Base-by-base conservation (phyloP, 495 filamentous ascomycete genomes). In the Cairneyella variabilis region DNA sequence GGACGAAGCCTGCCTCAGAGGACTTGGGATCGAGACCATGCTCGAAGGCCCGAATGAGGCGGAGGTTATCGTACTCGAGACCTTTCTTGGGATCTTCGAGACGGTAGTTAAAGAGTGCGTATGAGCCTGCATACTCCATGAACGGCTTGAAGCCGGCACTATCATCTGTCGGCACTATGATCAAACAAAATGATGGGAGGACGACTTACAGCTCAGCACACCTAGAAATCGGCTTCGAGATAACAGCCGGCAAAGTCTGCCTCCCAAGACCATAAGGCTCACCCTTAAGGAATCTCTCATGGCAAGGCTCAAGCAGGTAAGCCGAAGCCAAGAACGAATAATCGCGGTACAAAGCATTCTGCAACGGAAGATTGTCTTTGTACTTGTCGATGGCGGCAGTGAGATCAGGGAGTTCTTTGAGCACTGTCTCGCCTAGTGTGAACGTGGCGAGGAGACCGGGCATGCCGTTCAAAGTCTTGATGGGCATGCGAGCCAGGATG, bases 221-320 rank as follows among this genome's bases (percentile, higher is more conserved):
- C 46, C 77, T 80, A 30, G 83, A 84, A 60, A 96, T 86, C 5
- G 90, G 90, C 41, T 82, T 66, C 22, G 88, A 83, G 53, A 96
- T 76, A 57, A 74, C 71, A 32, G 75, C 76, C 6, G 90, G 90
- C 60, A 96, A 69, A 14, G 81, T 66, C 28, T 86, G 75, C 7
- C 90, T 73, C 9, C 78, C 90, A 26, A 96, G 71, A 0, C 90
- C 90, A 64, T 95, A 96, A 1, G 72, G 71, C 56, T 83, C 76
- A 0, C 82, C 85, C 16, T 77, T 76, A 48, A 84, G 66, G 60
- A 79, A 83, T 59, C 85, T 76, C 72, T 85, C 73, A 70, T 91
- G 90, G 68, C 91, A 96, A n/a, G 91, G 91, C 72, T 96, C 91
- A n/a, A 96, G 78, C 14, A 96, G 73, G 64, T 93, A 95, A 0